Base-by-base conservation (phyloP, 2,329 filamentous ascomycete genomes). In the Stagonosporopsis cucurbitacearum region DNA sequence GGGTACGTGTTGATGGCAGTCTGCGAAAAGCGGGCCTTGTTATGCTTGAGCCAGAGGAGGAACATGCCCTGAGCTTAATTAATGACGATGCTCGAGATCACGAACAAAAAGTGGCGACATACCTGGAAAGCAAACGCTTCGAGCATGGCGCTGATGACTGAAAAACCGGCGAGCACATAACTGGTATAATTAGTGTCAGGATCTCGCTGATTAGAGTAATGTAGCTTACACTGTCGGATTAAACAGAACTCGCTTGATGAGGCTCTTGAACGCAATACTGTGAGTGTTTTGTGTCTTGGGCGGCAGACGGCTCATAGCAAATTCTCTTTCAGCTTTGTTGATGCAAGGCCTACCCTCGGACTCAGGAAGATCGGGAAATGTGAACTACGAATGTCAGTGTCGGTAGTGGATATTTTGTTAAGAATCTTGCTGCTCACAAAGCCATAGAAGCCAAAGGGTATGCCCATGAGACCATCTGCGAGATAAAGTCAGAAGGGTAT, bases 1-100 rank as follows among this genome's bases (percentile, higher is more conserved):
- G 83, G 83, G 49, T 85, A 86, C 60, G 84, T 82, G 68, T 85
- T 86, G 32, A 82, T 77, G 61, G 85, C 79, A 0, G 76, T 36
- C 0, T 83, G 74, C 0, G 76, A 63, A 50, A 60, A 68, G 19
- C 59, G 50, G 13, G 36, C 17, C 19, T 58, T 58, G 42, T 66
- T 45, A 44, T 64, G 40, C 30, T 63, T 64, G 26, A 67, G 50
- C 58, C 57, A 65, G 33, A 67, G 59, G 12, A 66, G 60, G 28
- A 68, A 61, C 51, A 66, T 58, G 46, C 60, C 62, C 48, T 59
- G 36, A 6, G 8, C 15, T 13, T 22, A 3, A 20, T 23, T 13
- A 36, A 17, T 9, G 9, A 9, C n/a, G 3, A 1, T 2, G 2
- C 11, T 11, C 3, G 7, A 19, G 17, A 7, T 5, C 33, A 9